Conservation (phyloP, 352 stramenopile genomes). For the Globisporangium cylindrosporum region DNA sequence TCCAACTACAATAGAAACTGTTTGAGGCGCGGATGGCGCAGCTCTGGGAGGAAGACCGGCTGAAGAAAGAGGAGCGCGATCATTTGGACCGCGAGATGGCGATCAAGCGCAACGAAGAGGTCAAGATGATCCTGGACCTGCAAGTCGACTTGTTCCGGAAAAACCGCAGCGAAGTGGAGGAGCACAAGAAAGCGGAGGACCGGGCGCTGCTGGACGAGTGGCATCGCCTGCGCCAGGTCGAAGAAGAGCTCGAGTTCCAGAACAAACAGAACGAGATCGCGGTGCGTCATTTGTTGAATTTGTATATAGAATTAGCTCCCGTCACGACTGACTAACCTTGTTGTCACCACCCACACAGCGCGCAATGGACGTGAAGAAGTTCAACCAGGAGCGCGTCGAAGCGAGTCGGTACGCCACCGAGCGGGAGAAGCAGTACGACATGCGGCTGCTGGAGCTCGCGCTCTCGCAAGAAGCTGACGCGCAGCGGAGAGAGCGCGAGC, state of each 20-base stretch:
- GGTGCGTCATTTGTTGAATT: constrained; percentile 15
- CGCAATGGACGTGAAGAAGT: constrained; percentile 68
- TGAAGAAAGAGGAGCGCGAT: constrained; percentile 75
- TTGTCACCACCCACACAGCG: constrained; percentile 15
- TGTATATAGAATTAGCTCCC: not conserved
- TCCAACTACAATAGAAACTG: constrained; percentile 15
- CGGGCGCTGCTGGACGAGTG: constrained; percentile 57
- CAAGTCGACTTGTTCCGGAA: constrained; percentile 67
- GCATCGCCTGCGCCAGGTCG: constrained; percentile 53
- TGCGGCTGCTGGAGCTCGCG: constrained; percentile 51
- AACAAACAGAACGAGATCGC: constrained; percentile 52
- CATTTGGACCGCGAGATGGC: constrained; percentile 45
- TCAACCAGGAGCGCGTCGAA: constrained; percentile 69
- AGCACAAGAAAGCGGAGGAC: constrained; percentile 46
- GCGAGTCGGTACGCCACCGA: constrained; percentile 34
- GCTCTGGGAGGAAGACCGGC: constrained; percentile 67
- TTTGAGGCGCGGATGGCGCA: constrained; percentile 59
- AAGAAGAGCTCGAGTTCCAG: constrained; percentile 58
- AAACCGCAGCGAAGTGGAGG: constrained; percentile 28
- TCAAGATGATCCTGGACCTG: constrained; percentile 74
- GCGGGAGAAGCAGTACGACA: constrained; percentile 68
- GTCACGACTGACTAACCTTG: not conserved
- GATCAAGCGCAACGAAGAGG: constrained; percentile 58
- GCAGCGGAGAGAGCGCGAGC: constrained; percentile 51
- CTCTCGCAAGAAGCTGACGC: constrained; percentile 60